These are phyloP conservation scores for Xylaria nigripes DNA, from an alignment of 495 filamentous ascomycete genomes.

Conservation along the genomic window DNA sequence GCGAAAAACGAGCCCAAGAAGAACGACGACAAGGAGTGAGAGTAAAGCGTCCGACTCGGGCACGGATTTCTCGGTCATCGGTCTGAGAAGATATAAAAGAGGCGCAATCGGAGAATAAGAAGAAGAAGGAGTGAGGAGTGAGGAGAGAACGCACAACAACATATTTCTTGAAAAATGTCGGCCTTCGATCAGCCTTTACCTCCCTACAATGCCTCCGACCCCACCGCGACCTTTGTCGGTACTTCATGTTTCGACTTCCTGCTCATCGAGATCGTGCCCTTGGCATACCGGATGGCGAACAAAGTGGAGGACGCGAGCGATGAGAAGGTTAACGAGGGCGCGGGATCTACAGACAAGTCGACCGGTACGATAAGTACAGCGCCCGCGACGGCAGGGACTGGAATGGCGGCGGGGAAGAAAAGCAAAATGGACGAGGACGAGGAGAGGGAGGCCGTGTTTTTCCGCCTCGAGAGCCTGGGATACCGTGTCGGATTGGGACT, in stretches of 20 bases:
- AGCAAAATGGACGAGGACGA: slow-evolving; percentile 58
- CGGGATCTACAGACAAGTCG: slow-evolving; percentile 11
- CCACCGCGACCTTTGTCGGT: slow-evolving; percentile 65
- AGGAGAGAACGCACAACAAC: not conserved
- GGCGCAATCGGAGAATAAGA: not conserved
- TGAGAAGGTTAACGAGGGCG: slow-evolving; percentile 7
- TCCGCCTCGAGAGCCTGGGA: slow-evolving; percentile 72
- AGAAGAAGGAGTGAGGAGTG: not conserved
- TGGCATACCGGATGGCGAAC: slow-evolving; percentile 72
- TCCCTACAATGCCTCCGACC: slow-evolving; percentile 66
- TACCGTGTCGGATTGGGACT: slow-evolving; percentile 91
- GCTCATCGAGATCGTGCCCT: slow-evolving; percentile 90
- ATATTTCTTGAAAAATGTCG: slow-evolving; percentile 38
- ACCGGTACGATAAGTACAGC: slow-evolving; percentile 24
- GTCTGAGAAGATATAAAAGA: not conserved
- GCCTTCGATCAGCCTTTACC: slow-evolving; percentile 67
- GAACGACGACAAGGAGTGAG: too few relatives aligned
- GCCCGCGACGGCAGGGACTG: not conserved
- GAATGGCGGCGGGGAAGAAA: slow-evolving; percentile 8
- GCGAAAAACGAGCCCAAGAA: too few relatives aligned
- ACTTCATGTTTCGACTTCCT: slow-evolving; percentile 84
- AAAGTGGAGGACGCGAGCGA: slow-evolving; percentile 42
- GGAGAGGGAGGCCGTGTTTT: slow-evolving; percentile 72
- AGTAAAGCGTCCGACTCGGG: not conserved
- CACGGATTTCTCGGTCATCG: not conserved